Evolutionary conservation across 1,284 basidiomycete species (phyloP).

Genomic region (Puccinia novopanici): DNA sequence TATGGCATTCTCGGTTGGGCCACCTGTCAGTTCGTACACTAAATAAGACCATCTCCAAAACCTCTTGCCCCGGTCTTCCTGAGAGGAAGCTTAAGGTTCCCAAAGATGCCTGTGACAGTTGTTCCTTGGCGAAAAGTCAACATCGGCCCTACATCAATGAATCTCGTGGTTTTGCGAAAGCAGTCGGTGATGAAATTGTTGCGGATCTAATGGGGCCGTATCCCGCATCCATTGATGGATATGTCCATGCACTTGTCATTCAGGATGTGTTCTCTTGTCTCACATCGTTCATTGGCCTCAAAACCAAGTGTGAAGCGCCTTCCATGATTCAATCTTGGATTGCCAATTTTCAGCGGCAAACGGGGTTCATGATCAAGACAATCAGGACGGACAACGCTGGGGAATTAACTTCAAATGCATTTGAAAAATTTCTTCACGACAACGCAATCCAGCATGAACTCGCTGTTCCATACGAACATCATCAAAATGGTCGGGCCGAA

Average conservation of each 20-base stretch:
- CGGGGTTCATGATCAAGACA: not conserved
- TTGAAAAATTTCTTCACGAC: not conserved
- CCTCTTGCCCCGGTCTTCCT: not conserved
- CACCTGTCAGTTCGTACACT: not conserved
- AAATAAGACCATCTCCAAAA: not conserved
- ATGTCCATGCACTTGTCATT: not conserved
- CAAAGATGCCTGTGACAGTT: not conserved
- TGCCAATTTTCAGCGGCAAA: not conserved
- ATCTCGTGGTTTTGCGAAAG: not conserved
- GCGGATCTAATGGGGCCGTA: not conserved
- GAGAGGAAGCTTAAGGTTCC: not conserved
- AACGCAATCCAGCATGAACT: slow-evolving; percentile 6
- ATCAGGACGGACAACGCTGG: not conserved
- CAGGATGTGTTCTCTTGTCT: not conserved
- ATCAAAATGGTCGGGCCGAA: slow-evolving; percentile 16
- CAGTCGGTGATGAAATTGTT: not conserved
- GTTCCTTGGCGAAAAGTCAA: slow-evolving; percentile 2
- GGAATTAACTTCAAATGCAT: not conserved
- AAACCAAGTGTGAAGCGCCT: not conserved
- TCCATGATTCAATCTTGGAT: not conserved
- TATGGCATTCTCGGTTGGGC: not conserved
- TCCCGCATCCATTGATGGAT: not conserved
- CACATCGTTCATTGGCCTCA: not conserved
- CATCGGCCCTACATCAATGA: not conserved
- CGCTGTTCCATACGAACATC: slow-evolving; percentile 9